Evolutionary conservation across 306 rosid genomes (phyloP).

Genomic region (Prunus davidiana): DNA sequence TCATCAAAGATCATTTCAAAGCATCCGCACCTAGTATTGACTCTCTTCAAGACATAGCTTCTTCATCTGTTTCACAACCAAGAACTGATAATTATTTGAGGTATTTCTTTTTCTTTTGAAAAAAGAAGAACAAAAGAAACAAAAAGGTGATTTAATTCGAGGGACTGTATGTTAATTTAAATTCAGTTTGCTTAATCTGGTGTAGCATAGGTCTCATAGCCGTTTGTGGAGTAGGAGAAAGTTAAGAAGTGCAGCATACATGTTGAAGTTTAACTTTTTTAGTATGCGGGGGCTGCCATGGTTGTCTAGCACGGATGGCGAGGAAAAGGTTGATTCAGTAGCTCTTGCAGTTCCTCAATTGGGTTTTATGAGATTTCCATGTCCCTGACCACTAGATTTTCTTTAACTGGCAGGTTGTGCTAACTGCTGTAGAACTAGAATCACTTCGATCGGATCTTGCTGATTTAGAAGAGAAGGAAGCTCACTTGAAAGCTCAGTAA

Average conservation of each 20-base stretch:
- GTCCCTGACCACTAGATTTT: conserved; percentile 22
- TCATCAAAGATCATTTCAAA: conserved; percentile 72
- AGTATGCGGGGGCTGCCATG: conserved; percentile 56
- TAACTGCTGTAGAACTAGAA: conserved; percentile 65
- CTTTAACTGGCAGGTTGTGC: conserved; percentile 51
- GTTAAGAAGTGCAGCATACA: conserved; percentile 44
- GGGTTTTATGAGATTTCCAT: conserved; percentile 12
- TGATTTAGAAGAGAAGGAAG: conserved; percentile 82
- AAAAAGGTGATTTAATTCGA: conserved; percentile 5
- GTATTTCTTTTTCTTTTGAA: conserved; percentile 21
- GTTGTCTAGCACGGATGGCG: conserved; percentile 46
- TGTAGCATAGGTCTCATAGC: conserved; percentile 40
- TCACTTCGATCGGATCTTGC: conserved; percentile 79
- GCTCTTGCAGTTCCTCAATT: conserved; percentile 1
- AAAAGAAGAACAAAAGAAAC: conserved; percentile 12
- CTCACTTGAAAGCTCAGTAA: conserved; percentile 85
- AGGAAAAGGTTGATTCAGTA: conserved; percentile 56
- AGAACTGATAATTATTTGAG: conserved; percentile 41
- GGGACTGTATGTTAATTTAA: conserved; percentile 18
- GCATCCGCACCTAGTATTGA: conserved; percentile 42
- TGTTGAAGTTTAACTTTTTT: conserved; percentile 70
- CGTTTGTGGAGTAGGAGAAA: conserved; percentile 42
- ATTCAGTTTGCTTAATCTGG: conserved; percentile 30
- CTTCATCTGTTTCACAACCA: conserved; percentile 37
- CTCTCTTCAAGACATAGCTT: conserved; percentile 36